phyloP scores from a whole-genome alignment of 2,329 filamentous ascomycete species.

The Epichloe amarillans region DNA sequence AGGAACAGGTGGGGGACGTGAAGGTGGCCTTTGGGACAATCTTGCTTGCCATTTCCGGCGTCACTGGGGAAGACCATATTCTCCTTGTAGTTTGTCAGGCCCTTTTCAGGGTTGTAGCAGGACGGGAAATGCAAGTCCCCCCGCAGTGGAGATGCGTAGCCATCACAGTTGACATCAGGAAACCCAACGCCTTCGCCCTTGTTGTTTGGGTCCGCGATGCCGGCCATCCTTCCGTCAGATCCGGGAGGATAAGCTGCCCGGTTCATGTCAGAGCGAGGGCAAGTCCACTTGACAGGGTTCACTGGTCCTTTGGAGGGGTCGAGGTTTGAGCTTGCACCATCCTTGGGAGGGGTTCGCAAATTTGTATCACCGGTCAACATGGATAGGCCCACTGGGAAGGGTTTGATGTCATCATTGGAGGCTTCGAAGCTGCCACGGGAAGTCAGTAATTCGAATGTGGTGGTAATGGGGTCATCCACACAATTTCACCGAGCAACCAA shows the following conservation, averaged over 20 bases:
- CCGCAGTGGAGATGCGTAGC: constrained; percentile 45
- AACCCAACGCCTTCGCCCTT: constrained; percentile 49
- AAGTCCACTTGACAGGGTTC: constrained; percentile 46
- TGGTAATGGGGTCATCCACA: background rate
- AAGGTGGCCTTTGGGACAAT: constrained; percentile 41
- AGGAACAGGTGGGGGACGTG: constrained; percentile 45
- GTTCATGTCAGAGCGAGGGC: constrained; percentile 39
- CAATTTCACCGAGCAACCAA: background rate
- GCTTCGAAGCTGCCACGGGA: constrained; percentile 35
- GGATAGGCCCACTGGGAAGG: constrained; percentile 58
- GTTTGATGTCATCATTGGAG: constrained; percentile 50
- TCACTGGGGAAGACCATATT: constrained; percentile 53
- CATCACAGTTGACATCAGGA: constrained; percentile 56
- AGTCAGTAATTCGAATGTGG: background rate
- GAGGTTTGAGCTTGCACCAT: constrained; percentile 34
- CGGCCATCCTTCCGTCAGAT: constrained; percentile 41
- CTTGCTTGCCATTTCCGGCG: constrained; percentile 30
- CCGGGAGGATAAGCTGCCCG: constrained; percentile 37
- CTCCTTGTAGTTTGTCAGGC: constrained; percentile 43
- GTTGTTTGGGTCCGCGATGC: constrained; percentile 41
- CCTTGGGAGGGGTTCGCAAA: constrained; percentile 42
- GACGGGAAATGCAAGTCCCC: constrained; percentile 60
- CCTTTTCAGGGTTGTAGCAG: constrained; percentile 55
- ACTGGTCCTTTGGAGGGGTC: constrained; percentile 38
- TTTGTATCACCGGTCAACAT: constrained; percentile 55